Conservation (phyloP, 306 rosid species). For the Ceratonia siliqua region DNA sequence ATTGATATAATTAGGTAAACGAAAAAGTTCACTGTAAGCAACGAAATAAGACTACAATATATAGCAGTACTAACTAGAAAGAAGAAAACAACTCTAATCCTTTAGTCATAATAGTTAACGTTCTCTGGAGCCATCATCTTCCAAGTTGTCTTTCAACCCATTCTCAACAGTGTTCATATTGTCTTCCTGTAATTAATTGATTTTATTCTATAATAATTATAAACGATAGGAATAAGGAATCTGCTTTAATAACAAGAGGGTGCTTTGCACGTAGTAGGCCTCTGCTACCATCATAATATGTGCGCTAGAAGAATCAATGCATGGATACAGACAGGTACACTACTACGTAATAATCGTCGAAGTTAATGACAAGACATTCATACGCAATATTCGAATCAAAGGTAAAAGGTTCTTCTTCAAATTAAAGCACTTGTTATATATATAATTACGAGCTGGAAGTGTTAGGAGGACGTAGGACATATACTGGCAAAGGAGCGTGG, state of each 20-base stretch:
- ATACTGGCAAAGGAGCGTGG: neutral
- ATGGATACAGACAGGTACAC: constrained; percentile 19
- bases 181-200: neutral
- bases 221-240: constrained; percentile 43
- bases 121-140: no score
- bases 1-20: no score
- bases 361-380: neutral
- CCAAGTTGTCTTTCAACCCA: neutral
- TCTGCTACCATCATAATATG: constrained; percentile 25
- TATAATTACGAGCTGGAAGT: neutral
- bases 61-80: no score
- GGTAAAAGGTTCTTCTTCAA: neutral
- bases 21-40: no score
- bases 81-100: no score
- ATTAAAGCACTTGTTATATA: neutral
- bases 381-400: neutral
- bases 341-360: neutral
- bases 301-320: constrained; percentile 32
- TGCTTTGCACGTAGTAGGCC: constrained; percentile 23
- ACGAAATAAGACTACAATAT: no score
- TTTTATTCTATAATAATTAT: constrained; percentile 27
- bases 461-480: neutral
- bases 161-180: neutral
- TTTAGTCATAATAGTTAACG: no score
- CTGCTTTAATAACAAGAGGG: constrained; percentile 35